Percentiles rank a stretch among this genome's conserved stretches.
Conservation (phyloP, 257 asterid species). For the Knoxia roxburghii region DNA sequence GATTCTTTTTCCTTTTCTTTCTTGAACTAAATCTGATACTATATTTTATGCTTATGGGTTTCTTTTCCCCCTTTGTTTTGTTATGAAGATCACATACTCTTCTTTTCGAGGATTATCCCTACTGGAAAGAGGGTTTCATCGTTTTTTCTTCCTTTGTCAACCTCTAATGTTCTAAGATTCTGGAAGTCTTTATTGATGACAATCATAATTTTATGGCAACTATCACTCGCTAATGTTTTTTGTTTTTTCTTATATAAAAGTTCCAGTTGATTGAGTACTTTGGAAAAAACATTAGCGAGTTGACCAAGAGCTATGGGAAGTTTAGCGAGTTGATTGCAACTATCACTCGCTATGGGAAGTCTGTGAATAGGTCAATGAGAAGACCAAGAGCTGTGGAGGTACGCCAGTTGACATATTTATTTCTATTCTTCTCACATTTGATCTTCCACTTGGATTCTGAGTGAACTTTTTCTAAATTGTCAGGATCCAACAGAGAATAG, state of each 20-base stretch:
- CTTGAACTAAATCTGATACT: not conserved
- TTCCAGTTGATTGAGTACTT: constrained; percentile 6
- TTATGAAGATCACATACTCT: not conserved
- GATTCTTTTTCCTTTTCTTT: not conserved
- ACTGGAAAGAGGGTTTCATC: too few relatives aligned
- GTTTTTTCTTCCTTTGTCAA: not conserved
- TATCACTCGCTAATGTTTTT: not conserved
- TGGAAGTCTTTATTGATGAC: not conserved
- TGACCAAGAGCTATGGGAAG: too few relatives aligned
- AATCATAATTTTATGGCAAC: not conserved
- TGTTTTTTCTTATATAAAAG: not conserved
- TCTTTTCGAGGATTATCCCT: too few relatives aligned
- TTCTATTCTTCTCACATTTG: constrained; percentile 5
- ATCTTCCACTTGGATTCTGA: constrained; percentile 16
- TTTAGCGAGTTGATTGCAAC: constrained; percentile 63
- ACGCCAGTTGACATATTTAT: constrained; percentile 21
- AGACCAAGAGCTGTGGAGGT: constrained; percentile 59
- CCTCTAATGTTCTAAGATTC: not conserved
- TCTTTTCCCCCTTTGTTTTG: not conserved
- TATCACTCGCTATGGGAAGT: constrained; percentile 61
- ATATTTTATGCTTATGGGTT: not conserved
- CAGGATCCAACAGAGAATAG: constrained; percentile 60
- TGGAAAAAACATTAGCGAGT: too few relatives aligned
- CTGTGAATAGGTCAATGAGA: constrained; percentile 68
- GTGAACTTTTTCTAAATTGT: constrained; percentile 13